Base-by-base conservation (phyloP, 2,329 filamentous ascomycete genomes). In the Leptographium lundbergii region DNA sequence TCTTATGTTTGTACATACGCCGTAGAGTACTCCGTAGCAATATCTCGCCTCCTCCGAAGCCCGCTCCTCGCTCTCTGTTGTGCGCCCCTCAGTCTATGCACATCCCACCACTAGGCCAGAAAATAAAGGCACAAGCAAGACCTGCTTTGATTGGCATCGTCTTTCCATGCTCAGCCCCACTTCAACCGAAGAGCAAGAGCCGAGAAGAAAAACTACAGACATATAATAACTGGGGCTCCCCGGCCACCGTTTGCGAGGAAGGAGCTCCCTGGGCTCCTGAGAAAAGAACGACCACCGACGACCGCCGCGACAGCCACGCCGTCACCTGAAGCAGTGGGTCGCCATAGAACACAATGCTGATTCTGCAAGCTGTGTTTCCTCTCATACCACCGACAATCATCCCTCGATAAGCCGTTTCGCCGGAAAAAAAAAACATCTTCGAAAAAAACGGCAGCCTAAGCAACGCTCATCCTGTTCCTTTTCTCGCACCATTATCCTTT, bases 351-450 rank as follows among this genome's bases (percentile, higher is more conserved):
- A 57, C 56, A 9, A 52, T 42, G 56, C 66, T 63, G 61, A 63
- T 63, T 64, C 57, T 62, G 57, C 63, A 63, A 61, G 61, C 63
- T 61, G 60, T 63, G 51, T 57, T 61, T 56, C 60, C 56, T 58
- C 64, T 56, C 54, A 61, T 63, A 61, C 61, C 61, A 52, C 65
- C 61, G 47, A 65, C 59, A 39, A 67, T 67, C 50, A 65, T 67
- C 54, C 66, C 66, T 42, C 66, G 66, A 55, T 68, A 67, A 65
- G n/a, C 11, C 19, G 22, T 25, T 53, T 34, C 6, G 17, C 42
- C 17, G 17, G 6, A 19, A 42, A 42, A 42, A 42, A 42, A 42
- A 17, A 42, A 42, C 10, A 36, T 19, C 4, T 3, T n/a, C 6
- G 7, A 45, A 45, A 45, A 45, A n/a, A 45, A 45, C 42, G 42